Evolutionary conservation across 2,329 filamentous ascomycete species (phyloP), one percentile per base, ranked within the genome.

Genomic region (Colletotrichum kahawae): DNA sequence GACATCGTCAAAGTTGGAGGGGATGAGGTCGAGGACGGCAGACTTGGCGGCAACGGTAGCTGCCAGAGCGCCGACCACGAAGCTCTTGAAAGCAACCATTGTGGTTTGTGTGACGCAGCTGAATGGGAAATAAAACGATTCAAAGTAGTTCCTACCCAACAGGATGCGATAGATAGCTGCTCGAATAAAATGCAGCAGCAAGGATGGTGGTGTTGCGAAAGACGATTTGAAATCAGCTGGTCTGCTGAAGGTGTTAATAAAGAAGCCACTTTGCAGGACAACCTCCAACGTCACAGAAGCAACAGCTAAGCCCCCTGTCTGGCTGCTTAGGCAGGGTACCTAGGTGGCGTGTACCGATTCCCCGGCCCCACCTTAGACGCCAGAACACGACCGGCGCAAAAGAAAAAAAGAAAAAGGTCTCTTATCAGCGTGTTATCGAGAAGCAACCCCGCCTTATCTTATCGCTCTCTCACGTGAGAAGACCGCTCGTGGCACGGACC

Each of bases 1-100:
- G 70, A 98, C 90, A 63, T 93, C 88, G 88, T 98, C 96, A 84
- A 99, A 99, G 89, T 98, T 99, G 81, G 89, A 88, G 71, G 96
- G 95, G 75, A 94, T 92, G 76, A 99, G 93, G 85, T 98, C 96
- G 80, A 98, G 89, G 78, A 99, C 97, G 71, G 95, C 94, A 71
- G 95, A 97, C 80, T 93, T 92, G 81, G 94, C 93, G 76, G 91
- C 88, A 73, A 89, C 91, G 34, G 85, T 87, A 77, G 88, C 85
- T 68, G 89, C 86, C 59, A 93, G 84, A 77, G 88, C 88, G 78
- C 88, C 85, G 83, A 92, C 84, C 84, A 91, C 83, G 80, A 93
- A 86, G 86, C 88, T 90, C 88, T 91, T 92, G 79, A 93, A 79
- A 71, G 90, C 84, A 80, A 91, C 89, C 89, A 91, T 91, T 79